Percentiles rank a stretch among this genome's conserved stretches.
Evolutionary conservation across 345 rosid species (phyloP).

Genomic region (Pugionium dolabratum): DNA sequence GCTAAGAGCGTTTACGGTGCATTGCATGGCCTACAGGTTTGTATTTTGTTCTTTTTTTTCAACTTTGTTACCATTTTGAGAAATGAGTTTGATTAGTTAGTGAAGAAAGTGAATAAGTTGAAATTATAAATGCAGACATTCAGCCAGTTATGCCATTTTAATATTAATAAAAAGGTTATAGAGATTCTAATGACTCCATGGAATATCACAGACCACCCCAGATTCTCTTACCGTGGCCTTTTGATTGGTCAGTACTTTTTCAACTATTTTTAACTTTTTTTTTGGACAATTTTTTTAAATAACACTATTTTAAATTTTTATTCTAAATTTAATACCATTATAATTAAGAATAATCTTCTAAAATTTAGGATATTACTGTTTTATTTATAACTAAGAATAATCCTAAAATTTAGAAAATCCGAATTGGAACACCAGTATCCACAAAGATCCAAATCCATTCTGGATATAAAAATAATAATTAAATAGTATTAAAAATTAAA

Average conservation of each 20-base stretch:
- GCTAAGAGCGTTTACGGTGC: constrained; percentile 73
- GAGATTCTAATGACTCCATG: constrained; percentile 62
- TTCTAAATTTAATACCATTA: too few species aligned
- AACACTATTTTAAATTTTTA: too few species aligned
- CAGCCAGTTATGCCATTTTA: constrained; percentile 68
- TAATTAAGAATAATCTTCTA: too few species aligned
- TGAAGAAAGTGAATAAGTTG: constrained; percentile 3
- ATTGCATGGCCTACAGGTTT: constrained; percentile 75
- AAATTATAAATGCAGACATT: constrained; percentile 56
- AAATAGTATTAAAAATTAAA: too few species aligned
- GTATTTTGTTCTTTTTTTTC: constrained; percentile 4
- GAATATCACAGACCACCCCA: constrained; percentile 62
- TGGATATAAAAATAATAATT: too few species aligned
- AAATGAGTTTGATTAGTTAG: neutral
- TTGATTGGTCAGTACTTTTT: constrained; percentile 52
- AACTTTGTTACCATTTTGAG: neutral
- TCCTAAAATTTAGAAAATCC: too few species aligned
- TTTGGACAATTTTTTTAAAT: too few species aligned
- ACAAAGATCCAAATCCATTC: too few species aligned
- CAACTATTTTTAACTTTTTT: neutral
- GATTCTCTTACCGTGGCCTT: constrained; percentile 72
- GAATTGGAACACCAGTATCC: too few species aligned
- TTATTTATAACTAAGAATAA: too few species aligned
- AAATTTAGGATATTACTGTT: too few species aligned
- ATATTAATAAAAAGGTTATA: constrained; percentile 46